Evolutionary conservation across 192 early-diverging fungal species (phyloP), one percentile per base, ranked within the genome.

Genomic region (Backusella morwellensis): DNA sequence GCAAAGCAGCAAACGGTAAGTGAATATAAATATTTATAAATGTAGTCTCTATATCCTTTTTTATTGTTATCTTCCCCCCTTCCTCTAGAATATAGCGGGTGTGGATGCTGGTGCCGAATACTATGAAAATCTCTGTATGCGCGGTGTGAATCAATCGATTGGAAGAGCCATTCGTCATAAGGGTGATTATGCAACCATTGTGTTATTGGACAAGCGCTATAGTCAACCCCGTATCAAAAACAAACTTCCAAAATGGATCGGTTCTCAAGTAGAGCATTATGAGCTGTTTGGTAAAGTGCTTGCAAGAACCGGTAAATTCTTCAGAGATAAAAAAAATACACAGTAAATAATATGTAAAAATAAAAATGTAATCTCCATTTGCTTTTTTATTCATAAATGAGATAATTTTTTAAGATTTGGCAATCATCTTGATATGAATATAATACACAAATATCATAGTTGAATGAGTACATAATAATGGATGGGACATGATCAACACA

Each of bases 41-140:
- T 32, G 32, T 32, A 32, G 32, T 32, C 32, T 32, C 32, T 19
- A 52, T 19, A 17, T 6, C 14, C 14, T 17, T n/a, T 52, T 52
- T n/a, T 50, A 15, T 19, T 50, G 17, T 50, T 19, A 15, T 56
- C 21, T 42, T 67, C 29, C 38, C 40, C 34, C 26, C 14, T 54
- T 7, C 38, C 6, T 54, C 32, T 4, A 73, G 15, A 29, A 76
- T 73, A 81, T 50, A 66, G 77, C 70, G 5, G 67, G 44, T 41
- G 73, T 70, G 66, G 77, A 70, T 56, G 86, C 84, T 8, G 86
- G 84, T 7, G 87, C 79, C 68, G 95, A 95, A 36, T 93, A 94
- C 73, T 96, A 96, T 73, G 94, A 97, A 75, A 94, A 96, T 72
- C 79, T 97, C 42, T 97, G 95, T 82, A 97, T 98, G 96, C 89